Base-by-base conservation (phyloP, 345 rosid species). In the Dipteronia sinensis region DNA sequence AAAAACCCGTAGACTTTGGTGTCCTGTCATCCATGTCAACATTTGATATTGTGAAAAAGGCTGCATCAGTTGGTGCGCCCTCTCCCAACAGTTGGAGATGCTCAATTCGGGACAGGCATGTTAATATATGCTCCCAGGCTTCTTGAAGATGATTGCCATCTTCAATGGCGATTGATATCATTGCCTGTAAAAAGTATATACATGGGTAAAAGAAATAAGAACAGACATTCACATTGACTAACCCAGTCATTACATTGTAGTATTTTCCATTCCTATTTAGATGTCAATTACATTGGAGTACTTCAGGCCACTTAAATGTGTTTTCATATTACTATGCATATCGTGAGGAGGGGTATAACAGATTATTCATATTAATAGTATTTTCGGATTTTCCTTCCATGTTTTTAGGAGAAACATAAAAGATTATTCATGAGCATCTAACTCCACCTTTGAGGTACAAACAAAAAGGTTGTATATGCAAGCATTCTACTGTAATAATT, bases 121-220 rank as follows among this genome's bases (percentile, higher is more conserved):
- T 95, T 81, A 95, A 78, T 74, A 93, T 92, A 83, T 95, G 99
- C 86, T 93, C 98, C 98, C 97, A 95, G 51, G 98, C 91, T 81
- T 93, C 99, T 69, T 93, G 97, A 77, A 93, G 95, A 87, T 90
- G 79, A 85, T 95, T 87, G 80, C 99, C 98, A 91, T 95, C 98
- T 82, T 95, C 98, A 80, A 93, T 88, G 56, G 98, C 99, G 72
- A 95, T 92, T 72, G 93, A 79, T 84, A 95, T 93, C 74, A 93
- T 93, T 67, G 96, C 94, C 99, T 93, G 95, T 79, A 80, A 11
- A 74, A 74, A 74, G 78, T 67, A 77, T 74, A 62, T 55, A 49
- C 17, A 56, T 42, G 61, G 20, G 25, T 10, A 55, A 27, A 34
- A 49, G 70, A 44, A 59, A 68, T 42, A 80, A 9, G 64, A 31